A percentile compares a stretch with the other conserved stretches of the same genome.
phyloP scores from a whole-genome alignment of 768 basidiomycete species.

The Tricholoma sp. region DNA sequence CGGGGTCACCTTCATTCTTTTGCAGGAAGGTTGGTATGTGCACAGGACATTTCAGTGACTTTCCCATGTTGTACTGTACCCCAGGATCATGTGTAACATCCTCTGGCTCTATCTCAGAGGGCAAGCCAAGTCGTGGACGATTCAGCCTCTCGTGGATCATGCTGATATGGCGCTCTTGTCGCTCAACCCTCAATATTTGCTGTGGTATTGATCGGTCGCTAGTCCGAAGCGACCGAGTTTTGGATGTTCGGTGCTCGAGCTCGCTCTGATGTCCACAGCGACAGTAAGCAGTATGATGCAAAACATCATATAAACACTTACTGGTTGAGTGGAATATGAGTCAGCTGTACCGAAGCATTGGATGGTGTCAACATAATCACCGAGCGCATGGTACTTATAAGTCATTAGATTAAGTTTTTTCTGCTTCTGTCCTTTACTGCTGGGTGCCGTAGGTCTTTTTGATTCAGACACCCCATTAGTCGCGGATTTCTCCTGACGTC shows the following conservation, averaged over 20 bases:
- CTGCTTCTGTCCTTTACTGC: background rate
- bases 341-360: background rate
- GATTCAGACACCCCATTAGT: background rate
- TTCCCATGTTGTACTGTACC: too few relatives aligned
- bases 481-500: background rate
- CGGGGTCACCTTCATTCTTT: too few relatives aligned
- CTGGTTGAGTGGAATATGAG: too few relatives aligned
- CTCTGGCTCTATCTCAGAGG: too few relatives aligned
- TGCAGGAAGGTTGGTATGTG: too few relatives aligned
- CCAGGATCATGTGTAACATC: too few relatives aligned
- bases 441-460: background rate
- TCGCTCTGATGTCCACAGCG: background rate
- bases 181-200: background rate
- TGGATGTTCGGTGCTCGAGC: background rate
- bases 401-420: constrained; percentile 1
- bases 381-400: background rate
- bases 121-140: too few relatives aligned
- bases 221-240: background rate
- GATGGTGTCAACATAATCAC: background rate
- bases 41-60: too few relatives aligned
- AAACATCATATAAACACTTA: too few relatives aligned
- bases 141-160: background rate
- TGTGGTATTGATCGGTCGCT: background rate
- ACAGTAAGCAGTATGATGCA: background rate
- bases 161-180: background rate